phyloP scores from a whole-genome alignment of 2,329 filamentous ascomycete species.

The Penicillium sumatraense region DNA sequence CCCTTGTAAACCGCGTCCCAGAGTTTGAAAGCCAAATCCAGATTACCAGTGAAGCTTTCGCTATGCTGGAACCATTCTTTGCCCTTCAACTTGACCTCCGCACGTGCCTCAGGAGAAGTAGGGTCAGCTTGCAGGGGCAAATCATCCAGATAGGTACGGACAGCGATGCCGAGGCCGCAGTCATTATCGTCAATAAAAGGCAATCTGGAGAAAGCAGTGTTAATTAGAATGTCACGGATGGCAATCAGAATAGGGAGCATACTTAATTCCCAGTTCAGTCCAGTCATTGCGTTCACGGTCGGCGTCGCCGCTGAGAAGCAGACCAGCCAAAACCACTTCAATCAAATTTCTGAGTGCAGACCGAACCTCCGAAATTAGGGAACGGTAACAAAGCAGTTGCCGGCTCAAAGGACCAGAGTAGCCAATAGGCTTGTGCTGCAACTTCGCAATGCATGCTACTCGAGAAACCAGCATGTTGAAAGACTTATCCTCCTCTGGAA shows the following conservation, averaged over 20 bases:
- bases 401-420: slow-evolving; percentile 95
- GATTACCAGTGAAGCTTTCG: slow-evolving; percentile 60
- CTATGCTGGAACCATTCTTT: slow-evolving; percentile 66
- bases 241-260: slow-evolving; percentile 36
- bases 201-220: slow-evolving; percentile 31
- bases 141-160: slow-evolving; percentile 54
- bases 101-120: slow-evolving; percentile 54
- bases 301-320: slow-evolving; percentile 81
- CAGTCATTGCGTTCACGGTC: slow-evolving; percentile 71
- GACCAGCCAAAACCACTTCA: slow-evolving; percentile 78
- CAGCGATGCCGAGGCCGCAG: slow-evolving; percentile 53
- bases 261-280: slow-evolving; percentile 74
- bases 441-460: slow-evolving; percentile 78
- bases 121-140: slow-evolving; percentile 63
- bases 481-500: slow-evolving; percentile 71
- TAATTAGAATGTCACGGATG: background rate
- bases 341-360: slow-evolving; percentile 79
- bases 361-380: slow-evolving; percentile 78
- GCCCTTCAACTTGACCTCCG: slow-evolving; percentile 57
- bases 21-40: slow-evolving; percentile 64
- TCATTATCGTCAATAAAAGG: slow-evolving; percentile 52
- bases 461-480: slow-evolving; percentile 84
- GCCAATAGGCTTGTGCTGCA: slow-evolving; percentile 82
- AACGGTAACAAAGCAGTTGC: slow-evolving; percentile 84
- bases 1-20: slow-evolving; percentile 69